A percentile compares a stretch with the other conserved stretches of the same genome.
phyloP scores from a whole-genome alignment of 1,284 basidiomycete genomes.

The Coniferiporia weirii region DNA sequence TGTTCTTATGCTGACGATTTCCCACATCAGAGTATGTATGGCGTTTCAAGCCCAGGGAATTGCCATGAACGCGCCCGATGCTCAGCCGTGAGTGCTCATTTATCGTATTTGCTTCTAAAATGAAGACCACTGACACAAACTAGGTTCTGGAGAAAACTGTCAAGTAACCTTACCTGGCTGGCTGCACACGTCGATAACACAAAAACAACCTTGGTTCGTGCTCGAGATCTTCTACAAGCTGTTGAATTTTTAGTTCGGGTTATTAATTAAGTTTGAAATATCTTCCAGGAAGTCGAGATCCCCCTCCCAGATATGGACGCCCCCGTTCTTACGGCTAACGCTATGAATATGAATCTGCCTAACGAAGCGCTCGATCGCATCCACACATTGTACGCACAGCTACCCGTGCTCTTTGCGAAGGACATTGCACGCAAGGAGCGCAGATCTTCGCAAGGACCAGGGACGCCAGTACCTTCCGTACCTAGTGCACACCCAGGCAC shows the following conservation, averaged over 20 bases:
- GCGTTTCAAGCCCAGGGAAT: conserved; percentile 52
- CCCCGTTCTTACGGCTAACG: conserved; percentile 19
- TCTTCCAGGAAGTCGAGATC: too few relatives aligned
- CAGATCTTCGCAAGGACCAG: background rate
- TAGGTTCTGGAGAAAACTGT: conserved; percentile 35
- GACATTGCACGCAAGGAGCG: conserved; percentile 51
- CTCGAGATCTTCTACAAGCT: too few relatives aligned
- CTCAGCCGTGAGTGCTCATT: conserved; percentile 52
- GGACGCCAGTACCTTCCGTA: background rate
- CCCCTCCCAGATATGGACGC: conserved; percentile 11
- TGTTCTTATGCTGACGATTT: background rate
- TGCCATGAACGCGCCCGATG: conserved; percentile 43
- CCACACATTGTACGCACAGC: conserved; percentile 54
- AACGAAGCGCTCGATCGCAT: conserved; percentile 46
- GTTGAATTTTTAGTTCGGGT: too few relatives aligned
- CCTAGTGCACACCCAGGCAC: background rate
- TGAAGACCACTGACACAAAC: background rate
- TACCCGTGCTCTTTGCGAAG: conserved; percentile 56
- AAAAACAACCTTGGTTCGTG: background rate
- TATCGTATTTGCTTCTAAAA: background rate
- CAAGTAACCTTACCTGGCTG: conserved; percentile 64
- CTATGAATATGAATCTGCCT: conserved; percentile 32
- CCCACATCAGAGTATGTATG: conserved; percentile 41
- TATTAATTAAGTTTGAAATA: too few relatives aligned
- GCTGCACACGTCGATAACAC: conserved; percentile 53